phyloP scores from a whole-genome alignment of 2,329 filamentous ascomycete species.

The Colletotrichum tofieldiae region DNA sequence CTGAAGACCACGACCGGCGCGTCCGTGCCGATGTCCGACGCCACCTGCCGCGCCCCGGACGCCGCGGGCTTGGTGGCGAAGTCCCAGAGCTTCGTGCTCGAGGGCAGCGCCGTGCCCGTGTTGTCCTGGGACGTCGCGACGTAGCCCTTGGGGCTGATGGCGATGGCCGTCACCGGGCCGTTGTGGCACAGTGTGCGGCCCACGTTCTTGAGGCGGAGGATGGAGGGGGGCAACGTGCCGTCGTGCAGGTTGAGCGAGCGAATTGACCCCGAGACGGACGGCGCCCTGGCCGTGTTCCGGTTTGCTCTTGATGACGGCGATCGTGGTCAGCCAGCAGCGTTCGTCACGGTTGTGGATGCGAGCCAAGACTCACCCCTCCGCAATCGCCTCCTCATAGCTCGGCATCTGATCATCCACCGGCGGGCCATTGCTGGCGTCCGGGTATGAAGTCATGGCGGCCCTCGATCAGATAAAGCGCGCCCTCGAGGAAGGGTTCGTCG shows the following conservation, averaged over 20 bases:
- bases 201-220: constrained; percentile 19
- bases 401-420: constrained; percentile 23
- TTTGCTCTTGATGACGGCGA: not conserved
- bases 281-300: not conserved
- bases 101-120: not conserved
- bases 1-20: constrained; percentile 19
- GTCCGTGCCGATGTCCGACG: constrained; percentile 18
- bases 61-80: constrained; percentile 1
- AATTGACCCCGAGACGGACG: constrained; percentile 14
- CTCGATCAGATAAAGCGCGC: not conserved
- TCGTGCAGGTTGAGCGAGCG: constrained; percentile 26
- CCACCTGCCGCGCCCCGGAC: not conserved
- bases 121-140: constrained; percentile 26
- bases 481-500: not conserved
- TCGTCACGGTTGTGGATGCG: not conserved
- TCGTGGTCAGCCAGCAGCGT: not conserved
- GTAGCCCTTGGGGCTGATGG: constrained; percentile 23
- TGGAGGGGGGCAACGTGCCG: constrained; percentile 19
- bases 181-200: not conserved
- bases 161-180: constrained; percentile 12
- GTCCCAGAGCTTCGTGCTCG: constrained; percentile 26
- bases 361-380: constrained; percentile 21
- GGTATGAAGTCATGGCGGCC: constrained; percentile 7
- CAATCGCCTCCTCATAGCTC: constrained; percentile 32
- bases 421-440: constrained; percentile 1